These are phyloP conservation scores for Penicillium canariense DNA, from an alignment of 495 filamentous ascomycete genomes.

Conservation along the genomic window DNA sequence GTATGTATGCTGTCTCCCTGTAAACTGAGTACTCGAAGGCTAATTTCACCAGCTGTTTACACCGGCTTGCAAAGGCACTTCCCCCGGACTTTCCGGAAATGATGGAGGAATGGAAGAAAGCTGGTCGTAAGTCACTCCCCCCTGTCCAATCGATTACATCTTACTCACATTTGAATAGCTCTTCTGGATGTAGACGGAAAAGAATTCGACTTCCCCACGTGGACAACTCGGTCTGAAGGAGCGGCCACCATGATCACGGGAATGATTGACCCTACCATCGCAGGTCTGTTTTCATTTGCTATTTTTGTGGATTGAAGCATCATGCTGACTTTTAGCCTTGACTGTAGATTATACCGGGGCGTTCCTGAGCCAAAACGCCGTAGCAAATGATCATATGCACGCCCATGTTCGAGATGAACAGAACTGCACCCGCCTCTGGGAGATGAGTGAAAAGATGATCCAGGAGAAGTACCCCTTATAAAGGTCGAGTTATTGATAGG, in stretches of 20 bases:
- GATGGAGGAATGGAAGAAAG: slow-evolving; percentile 12
- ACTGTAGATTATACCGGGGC: slow-evolving; percentile 4
- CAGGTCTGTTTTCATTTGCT: slow-evolving; percentile 8
- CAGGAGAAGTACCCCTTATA: slow-evolving; percentile 7
- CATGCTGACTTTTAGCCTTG: neutral
- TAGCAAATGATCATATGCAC: slow-evolving; percentile 20
- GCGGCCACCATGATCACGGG: slow-evolving; percentile 23
- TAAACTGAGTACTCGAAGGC: neutral
- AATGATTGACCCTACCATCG: slow-evolving; percentile 24
- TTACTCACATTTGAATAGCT: neutral
- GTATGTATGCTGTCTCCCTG: slow-evolving; percentile 3
- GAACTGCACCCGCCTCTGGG: slow-evolving; percentile 20
- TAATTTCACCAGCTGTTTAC: slow-evolving; percentile 10
- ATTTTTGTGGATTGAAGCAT: neutral
- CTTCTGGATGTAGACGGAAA: slow-evolving; percentile 18
- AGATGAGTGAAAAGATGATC: slow-evolving; percentile 16
- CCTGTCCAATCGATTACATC: neutral
- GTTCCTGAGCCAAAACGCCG: slow-evolving; percentile 16
- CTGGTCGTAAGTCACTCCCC: slow-evolving; percentile 5
- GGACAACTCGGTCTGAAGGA: slow-evolving; percentile 19
- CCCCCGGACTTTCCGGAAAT: slow-evolving; percentile 1
- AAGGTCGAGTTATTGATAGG: neutral
- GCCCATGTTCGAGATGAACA: slow-evolving; percentile 13
- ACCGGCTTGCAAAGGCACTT: slow-evolving; percentile 19
- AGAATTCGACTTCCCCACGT: slow-evolving; percentile 5